A percentile compares a stretch with the other conserved stretches of the same genome.
These are phyloP conservation scores for Elongisporangium undulatum DNA, from an alignment of 352 stramenopile species.

Conservation along the genomic window DNA sequence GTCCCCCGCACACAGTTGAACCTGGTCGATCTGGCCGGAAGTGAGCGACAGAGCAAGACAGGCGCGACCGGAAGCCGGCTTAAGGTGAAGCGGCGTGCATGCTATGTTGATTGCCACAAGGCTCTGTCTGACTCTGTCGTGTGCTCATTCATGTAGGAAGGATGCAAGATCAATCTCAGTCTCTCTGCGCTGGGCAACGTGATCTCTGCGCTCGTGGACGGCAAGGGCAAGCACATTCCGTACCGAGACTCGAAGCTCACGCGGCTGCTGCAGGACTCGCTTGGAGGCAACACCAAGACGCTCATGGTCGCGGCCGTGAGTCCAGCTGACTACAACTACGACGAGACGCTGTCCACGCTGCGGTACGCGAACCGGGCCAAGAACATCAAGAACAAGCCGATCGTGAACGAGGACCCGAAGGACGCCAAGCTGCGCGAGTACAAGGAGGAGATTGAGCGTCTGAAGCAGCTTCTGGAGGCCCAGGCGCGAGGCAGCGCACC, in stretches of 20 bases:
- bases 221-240: conserved; percentile 84
- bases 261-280: conserved; percentile 87
- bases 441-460: conserved; percentile 86
- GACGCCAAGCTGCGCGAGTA: conserved; percentile 89
- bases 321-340: conserved; percentile 93
- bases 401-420: conserved; percentile 94
- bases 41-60: conserved; percentile 82
- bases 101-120: background rate
- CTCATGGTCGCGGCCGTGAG: conserved; percentile 96
- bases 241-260: conserved; percentile 93
- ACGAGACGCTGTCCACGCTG: conserved; percentile 95
- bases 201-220: conserved; percentile 82
- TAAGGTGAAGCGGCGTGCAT: conserved; percentile 26
- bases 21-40: conserved; percentile 76
- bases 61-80: conserved; percentile 72
- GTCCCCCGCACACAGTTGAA: conserved; percentile 42
- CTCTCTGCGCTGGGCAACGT: conserved; percentile 80
- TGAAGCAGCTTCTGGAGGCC: conserved; percentile 78
- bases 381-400: conserved; percentile 97
- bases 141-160: conserved; percentile 59
- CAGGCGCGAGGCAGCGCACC: conserved; percentile 37
- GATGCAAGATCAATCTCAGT: conserved; percentile 85
- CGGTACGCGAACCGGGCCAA: conserved; percentile 95
- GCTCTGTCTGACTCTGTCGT: background rate
- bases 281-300: conserved; percentile 95